Conservation (phyloP, 2,329 filamentous ascomycete genomes). For the Epicoccum sorghinum region DNA sequence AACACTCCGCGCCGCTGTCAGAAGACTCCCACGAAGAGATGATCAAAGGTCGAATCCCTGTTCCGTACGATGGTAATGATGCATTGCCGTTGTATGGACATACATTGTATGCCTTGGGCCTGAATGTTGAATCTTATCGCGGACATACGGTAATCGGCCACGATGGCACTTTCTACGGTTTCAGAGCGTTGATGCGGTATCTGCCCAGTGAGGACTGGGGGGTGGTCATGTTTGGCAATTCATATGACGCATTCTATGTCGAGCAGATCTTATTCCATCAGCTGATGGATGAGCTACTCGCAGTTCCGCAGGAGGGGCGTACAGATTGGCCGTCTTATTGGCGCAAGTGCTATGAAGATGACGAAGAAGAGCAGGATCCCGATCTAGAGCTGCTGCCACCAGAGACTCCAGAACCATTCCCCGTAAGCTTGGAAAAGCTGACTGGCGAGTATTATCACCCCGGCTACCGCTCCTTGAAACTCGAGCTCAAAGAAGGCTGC, state of each 20-base stretch:
- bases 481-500: slow-evolving; percentile 4
- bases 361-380: background rate
- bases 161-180: slow-evolving; percentile 17
- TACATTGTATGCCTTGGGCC: slow-evolving; percentile 17
- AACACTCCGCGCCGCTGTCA: slow-evolving; percentile 12
- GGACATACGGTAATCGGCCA: slow-evolving; percentile 17
- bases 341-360: slow-evolving; percentile 1
- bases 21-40: slow-evolving; percentile 22
- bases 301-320: background rate
- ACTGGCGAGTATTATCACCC: slow-evolving; percentile 13
- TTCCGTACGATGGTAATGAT: slow-evolving; percentile 10
- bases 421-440: slow-evolving; percentile 7
- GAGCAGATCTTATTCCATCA: slow-evolving; percentile 14
- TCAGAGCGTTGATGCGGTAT: slow-evolving; percentile 14
- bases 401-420: background rate
- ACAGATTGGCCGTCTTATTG: slow-evolving; percentile 11
- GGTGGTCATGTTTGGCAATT: slow-evolving; percentile 17
- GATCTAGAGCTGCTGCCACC: background rate
- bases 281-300: slow-evolving; percentile 11
- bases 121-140: slow-evolving; percentile 16
- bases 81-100: slow-evolving; percentile 13
- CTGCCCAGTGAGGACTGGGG: slow-evolving; percentile 21
- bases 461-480: slow-evolving; percentile 15
- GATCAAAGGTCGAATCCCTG: slow-evolving; percentile 17
- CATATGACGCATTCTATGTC: slow-evolving; percentile 8